Evolutionary conservation across 176 grass and related monocot species (phyloP).

Genomic region (Cymbopogon citratus): DNA sequence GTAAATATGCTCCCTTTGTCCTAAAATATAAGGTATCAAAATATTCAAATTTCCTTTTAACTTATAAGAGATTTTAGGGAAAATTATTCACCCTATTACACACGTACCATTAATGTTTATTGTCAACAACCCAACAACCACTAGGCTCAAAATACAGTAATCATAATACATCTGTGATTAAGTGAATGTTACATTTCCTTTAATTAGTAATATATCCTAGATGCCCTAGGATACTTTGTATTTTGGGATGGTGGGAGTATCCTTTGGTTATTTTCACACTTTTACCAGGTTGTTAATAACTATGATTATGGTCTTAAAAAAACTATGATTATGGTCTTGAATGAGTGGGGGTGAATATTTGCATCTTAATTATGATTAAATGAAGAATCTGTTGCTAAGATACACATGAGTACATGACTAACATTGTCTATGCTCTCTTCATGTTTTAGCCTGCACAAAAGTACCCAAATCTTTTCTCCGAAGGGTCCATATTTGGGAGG

Average conservation of each 20-base stretch:
- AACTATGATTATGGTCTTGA: not conserved
- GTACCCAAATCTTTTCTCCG: conserved; percentile 48
- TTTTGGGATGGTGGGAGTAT: not conserved
- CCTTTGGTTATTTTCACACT: not conserved
- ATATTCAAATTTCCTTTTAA: not conserved
- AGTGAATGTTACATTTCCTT: not conserved
- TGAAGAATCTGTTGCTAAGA: not conserved
- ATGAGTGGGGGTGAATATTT: not conserved
- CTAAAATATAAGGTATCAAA: not conserved
- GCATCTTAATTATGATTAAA: not conserved
- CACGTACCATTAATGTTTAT: not conserved
- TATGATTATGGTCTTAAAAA: not conserved
- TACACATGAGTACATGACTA: conserved; percentile 5
- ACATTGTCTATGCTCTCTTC: conserved; percentile 20
- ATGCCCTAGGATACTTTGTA: not conserved
- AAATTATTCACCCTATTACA: not conserved
- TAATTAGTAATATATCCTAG: not conserved
- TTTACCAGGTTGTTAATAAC: not conserved
- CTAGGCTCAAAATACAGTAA: not conserved
- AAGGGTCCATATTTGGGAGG: conserved; percentile 68
- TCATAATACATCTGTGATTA: not conserved
- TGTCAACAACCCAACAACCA: not conserved
- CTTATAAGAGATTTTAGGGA: not conserved
- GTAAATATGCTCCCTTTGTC: not conserved
- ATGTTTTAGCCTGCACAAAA: conserved; percentile 52